A percentile compares a stretch with the other conserved stretches of the same genome.
phyloP scores from a whole-genome alignment of 2,329 filamentous ascomycete species.

The Thielaviopsis populi region DNA sequence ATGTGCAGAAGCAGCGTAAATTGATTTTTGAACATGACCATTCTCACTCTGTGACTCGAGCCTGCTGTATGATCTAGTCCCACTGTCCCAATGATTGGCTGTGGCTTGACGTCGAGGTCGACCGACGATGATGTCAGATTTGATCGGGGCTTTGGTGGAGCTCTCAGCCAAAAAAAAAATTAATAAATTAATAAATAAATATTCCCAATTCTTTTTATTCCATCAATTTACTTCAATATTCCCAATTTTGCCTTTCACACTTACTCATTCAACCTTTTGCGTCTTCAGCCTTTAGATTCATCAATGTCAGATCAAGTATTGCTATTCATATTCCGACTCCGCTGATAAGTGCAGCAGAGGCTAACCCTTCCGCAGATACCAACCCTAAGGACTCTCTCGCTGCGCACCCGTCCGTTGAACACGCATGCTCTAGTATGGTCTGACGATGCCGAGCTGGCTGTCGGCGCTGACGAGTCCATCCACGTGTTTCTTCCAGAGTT shows the following conservation, averaged over 20 bases:
- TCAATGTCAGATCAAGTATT: conserved; percentile 12
- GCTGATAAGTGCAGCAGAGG: not conserved
- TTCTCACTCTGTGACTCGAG: too few species aligned
- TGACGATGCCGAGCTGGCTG: conserved; percentile 41
- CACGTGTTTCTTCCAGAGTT: conserved; percentile 37
- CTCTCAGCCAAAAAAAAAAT: not conserved
- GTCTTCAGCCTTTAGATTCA: not conserved
- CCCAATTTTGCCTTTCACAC: not conserved
- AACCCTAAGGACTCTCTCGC: conserved; percentile 32
- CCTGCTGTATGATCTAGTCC: not conserved
- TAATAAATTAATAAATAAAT: not conserved
- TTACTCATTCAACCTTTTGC: not conserved
- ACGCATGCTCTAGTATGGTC: conserved; percentile 36
- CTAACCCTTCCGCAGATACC: conserved; percentile 25
- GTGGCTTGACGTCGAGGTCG: not conserved
- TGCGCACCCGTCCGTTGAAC: conserved; percentile 31
- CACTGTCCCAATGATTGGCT: not conserved
- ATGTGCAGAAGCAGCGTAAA: not conserved
- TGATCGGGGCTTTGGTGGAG: not conserved
- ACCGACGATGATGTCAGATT: conserved; percentile 2
- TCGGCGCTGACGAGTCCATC: conserved; percentile 41
- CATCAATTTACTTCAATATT: not conserved
- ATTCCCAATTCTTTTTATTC: not conserved
- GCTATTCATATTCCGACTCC: not conserved
- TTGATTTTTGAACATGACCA: too few species aligned